phyloP scores from a whole-genome alignment of 805 yeast species.

The Lachancea waltii region DNA sequence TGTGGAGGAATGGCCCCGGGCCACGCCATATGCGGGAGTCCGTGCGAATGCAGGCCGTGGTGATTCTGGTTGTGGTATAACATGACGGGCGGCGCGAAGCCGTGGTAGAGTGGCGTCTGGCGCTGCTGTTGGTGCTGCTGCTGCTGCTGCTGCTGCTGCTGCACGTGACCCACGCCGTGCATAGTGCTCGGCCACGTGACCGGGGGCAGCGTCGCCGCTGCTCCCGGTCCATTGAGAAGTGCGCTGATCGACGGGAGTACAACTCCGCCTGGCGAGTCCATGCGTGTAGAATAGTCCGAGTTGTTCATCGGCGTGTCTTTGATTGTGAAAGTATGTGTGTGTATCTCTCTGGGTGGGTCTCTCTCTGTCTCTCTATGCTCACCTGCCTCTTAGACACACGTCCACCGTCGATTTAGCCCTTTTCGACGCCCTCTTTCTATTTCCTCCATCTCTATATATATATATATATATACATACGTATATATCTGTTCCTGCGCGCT shows the following conservation, averaged over 20 bases:
- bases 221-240: no score
- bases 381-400: background rate
- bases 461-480: background rate
- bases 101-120: background rate
- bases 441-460: background rate
- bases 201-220: constrained; percentile 1
- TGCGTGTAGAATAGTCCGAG: background rate
- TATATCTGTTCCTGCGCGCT: no score
- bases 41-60: background rate
- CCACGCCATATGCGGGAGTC: background rate
- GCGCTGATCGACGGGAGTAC: constrained; percentile 8
- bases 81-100: background rate
- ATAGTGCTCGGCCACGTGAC: background rate
- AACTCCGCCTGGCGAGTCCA: constrained; percentile 1
- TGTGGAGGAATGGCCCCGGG: background rate
- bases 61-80: background rate
- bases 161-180: background rate
- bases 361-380: background rate
- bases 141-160: no score
- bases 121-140: background rate
- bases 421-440: background rate
- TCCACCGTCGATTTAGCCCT: constrained; percentile 1
- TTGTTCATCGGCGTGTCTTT: background rate
- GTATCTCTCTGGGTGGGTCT: background rate
- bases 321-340: background rate